phyloP scores from a whole-genome alignment of 2,329 filamentous ascomycete species.

The Dactylellina haptotyla region DNA sequence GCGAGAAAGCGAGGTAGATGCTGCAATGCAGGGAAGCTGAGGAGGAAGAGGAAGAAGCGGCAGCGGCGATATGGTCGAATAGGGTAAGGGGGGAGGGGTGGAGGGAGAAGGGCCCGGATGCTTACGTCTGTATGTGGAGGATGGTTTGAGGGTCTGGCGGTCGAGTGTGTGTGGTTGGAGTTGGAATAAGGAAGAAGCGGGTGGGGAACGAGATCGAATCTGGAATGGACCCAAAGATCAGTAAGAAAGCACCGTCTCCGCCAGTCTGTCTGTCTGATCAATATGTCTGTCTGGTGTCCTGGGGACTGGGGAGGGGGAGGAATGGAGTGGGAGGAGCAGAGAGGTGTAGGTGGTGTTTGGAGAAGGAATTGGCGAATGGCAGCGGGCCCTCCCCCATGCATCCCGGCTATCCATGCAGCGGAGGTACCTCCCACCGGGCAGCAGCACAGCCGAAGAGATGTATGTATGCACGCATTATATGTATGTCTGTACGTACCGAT shows the following conservation, averaged over 20 bases:
- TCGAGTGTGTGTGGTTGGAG: constrained; percentile 1
- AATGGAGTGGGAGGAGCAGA: not conserved
- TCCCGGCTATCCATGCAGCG: constrained; percentile 46
- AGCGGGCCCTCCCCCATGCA: constrained; percentile 28
- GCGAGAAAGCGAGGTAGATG: no score
- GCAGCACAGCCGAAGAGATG: not conserved
- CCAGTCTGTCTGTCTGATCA: no score
- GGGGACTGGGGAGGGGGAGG: not conserved
- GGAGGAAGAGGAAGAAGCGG: no score
- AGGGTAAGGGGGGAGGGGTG: no score
- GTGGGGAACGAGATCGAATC: constrained; percentile 48
- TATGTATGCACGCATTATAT: no score
- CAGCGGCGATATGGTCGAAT: no score
- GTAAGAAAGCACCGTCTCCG: not conserved
- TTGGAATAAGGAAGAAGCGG: constrained; percentile 1
- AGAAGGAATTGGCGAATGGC: constrained; percentile 51
- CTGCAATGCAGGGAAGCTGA: no score
- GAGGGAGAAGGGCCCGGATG: not conserved
- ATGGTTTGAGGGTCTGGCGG: not conserved
- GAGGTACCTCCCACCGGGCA: constrained; percentile 8
- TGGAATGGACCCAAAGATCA: constrained; percentile 42
- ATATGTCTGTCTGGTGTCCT: no score
- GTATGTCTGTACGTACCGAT: constrained; percentile 1
- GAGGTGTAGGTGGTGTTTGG: constrained; percentile 16
- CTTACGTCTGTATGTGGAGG: not conserved